Evolutionary conservation across 2,329 filamentous ascomycete genomes (phyloP).

Genomic region (Monosporascus sp.): DNA sequence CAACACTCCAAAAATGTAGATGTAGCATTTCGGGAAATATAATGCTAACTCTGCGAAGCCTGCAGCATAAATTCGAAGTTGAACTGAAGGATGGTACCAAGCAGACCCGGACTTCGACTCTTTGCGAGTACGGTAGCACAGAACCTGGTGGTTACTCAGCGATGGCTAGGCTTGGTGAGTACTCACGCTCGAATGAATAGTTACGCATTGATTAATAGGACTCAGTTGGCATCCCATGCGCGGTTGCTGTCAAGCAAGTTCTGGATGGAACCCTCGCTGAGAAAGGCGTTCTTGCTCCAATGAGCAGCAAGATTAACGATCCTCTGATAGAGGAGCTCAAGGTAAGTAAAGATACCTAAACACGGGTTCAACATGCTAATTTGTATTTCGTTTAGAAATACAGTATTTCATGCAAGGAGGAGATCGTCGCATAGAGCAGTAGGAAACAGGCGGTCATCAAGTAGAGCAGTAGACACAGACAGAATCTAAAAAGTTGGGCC

Average conservation of each 20-base stretch:
- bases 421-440: constrained; percentile 9
- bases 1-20: background rate
- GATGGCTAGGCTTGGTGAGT: constrained; percentile 63
- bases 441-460: background rate
- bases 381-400: constrained; percentile 32
- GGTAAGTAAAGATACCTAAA: constrained; percentile 19
- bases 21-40: background rate
- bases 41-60: constrained; percentile 12
- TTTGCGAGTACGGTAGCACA: constrained; percentile 67
- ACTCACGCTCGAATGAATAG: background rate
- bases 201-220: background rate
- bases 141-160: constrained; percentile 71
- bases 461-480: background rate
- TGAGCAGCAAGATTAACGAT: constrained; percentile 63
- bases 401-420: constrained; percentile 41
- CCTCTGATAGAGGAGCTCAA: constrained; percentile 55
- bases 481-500: background rate
- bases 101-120: constrained; percentile 74
- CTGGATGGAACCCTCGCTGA: constrained; percentile 68
- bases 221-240: constrained; percentile 61
- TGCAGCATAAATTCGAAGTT: constrained; percentile 80
- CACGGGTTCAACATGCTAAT: constrained; percentile 2
- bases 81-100: constrained; percentile 73
- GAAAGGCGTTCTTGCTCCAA: constrained; percentile 73
- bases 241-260: constrained; percentile 66